A percentile compares a stretch with the other conserved stretches of the same genome.
These are phyloP conservation scores for Fusarium annulatum DNA, from an alignment of 2,329 filamentous ascomycete species.

Conservation along the genomic window DNA sequence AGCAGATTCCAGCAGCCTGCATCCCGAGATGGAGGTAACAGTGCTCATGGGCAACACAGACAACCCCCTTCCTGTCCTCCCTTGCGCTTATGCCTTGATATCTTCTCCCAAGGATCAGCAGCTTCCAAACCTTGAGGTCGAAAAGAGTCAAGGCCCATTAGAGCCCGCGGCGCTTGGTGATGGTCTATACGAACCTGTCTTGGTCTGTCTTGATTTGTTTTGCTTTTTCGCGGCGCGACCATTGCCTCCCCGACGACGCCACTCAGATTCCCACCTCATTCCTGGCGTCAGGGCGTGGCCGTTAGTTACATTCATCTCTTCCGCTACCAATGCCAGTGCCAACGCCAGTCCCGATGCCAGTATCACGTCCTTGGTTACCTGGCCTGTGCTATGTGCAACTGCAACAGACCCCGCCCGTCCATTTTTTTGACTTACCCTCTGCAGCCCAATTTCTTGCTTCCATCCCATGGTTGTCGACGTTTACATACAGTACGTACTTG, in stretches of 20 bases:
- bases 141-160: constrained; percentile 30
- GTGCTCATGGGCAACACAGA: constrained; percentile 11
- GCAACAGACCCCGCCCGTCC: constrained; percentile 37
- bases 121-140: constrained; percentile 35
- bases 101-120: constrained; percentile 25
- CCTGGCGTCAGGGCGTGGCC: constrained; percentile 37
- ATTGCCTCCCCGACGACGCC: constrained; percentile 40
- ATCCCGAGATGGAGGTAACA: constrained; percentile 27
- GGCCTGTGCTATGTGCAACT: constrained; percentile 42
- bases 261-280: constrained; percentile 42
- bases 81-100: constrained; percentile 28
- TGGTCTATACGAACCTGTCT: constrained; percentile 18
- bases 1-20: constrained; percentile 15
- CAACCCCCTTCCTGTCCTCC: constrained; percentile 22
- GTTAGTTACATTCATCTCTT: constrained; percentile 38
- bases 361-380: constrained; percentile 34
- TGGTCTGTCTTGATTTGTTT: constrained; percentile 23
- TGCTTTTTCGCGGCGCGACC: constrained; percentile 45
- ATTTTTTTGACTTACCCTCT: constrained; percentile 20
- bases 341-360: background rate
- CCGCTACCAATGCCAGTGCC: background rate
- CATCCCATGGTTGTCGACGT: constrained; percentile 15
- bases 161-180: constrained; percentile 35
- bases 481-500: constrained; percentile 17
- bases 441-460: constrained; percentile 31